Evolutionary conservation across 2,329 filamentous ascomycete genomes (phyloP), one percentile per base, ranked within the genome.

Genomic region (Periglandula ipomoeae): DNA sequence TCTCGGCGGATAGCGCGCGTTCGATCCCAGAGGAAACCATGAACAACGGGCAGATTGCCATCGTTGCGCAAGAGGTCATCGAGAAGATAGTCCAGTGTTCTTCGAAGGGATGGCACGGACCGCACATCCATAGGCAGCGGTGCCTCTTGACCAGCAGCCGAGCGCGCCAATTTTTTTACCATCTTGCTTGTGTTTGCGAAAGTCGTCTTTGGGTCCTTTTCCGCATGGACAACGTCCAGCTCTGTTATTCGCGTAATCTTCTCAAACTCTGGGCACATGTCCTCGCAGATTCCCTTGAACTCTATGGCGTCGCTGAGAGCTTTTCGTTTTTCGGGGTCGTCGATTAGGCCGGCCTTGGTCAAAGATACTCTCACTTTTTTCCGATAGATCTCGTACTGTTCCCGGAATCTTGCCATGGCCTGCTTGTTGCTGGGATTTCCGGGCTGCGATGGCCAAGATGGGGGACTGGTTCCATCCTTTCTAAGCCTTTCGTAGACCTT

Each of bases 201-300:
- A 19, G 64, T 61, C 1, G 69, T 73, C 27, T 58, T 55, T 1
- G 64, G 54, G 48, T 71, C 69, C 56, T 78, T 81, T 57, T 84
- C 81, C 6, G 76, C 69, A 6, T 65, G 65, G 54, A 76, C 73
- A 20, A 82, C 72, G 52, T 84, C 78, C 55, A 72, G 68, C 59
- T 84, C 79, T 43, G 75, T 75, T 49, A 85, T 83, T 52, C 81
- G 73, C 44, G 72, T 77, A 30, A 82, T 73, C 60, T 77, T 78
- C 59, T 85, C 82, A 61, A 77, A 84, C 53, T 83, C 78, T 5
- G 82, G 82, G 52, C 82, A 85, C 81, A 84, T 85, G 23, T 82
- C 78, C 56, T 84, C 78, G 56, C 81, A 84, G 41, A 81, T 82
- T 13, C 82, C 82, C 59, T 81, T 81, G 59, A 85, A 85, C 38